These are phyloP conservation scores for Eremomyces bilateralis DNA, from an alignment of 495 filamentous ascomycete species.

Conservation along the genomic window DNA sequence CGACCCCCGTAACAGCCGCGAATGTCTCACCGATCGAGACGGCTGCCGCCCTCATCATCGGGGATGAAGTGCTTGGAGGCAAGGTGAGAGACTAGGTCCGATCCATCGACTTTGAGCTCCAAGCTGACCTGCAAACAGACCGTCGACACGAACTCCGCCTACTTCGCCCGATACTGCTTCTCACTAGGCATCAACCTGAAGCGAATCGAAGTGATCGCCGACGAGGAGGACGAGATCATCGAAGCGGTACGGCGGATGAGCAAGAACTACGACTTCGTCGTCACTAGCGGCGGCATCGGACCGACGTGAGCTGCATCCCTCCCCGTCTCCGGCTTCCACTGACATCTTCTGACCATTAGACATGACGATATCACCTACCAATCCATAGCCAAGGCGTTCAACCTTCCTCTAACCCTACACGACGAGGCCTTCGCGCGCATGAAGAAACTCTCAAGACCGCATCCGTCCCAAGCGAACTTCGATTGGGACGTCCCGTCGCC, in stretches of 20 bases:
- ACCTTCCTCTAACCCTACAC: slow-evolving; percentile 53
- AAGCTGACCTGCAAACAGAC: slow-evolving; percentile 33
- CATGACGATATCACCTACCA: slow-evolving; percentile 97
- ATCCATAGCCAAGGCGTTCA: slow-evolving; percentile 80
- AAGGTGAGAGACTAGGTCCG: slow-evolving; percentile 36
- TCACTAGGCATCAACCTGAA: slow-evolving; percentile 71
- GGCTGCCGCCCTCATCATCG: slow-evolving; percentile 86
- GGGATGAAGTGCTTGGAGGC: slow-evolving; percentile 89
- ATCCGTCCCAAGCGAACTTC: slow-evolving; percentile 51
- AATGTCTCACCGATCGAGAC: slow-evolving; percentile 70
- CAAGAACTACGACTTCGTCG: slow-evolving; percentile 72
- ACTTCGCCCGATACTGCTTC: slow-evolving; percentile 86
- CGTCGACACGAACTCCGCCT: slow-evolving; percentile 84
- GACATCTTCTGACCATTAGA: too few species aligned
- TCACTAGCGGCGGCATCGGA: slow-evolving; percentile 85
- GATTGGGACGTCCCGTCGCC: slow-evolving; percentile 69
- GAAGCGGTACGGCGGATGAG: slow-evolving; percentile 76
- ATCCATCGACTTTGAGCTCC: slow-evolving; percentile 13
- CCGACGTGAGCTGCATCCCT: slow-evolving; percentile 81
- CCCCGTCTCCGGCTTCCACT: too few species aligned
- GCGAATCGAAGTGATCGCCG: slow-evolving; percentile 76
- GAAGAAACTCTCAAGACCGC: slow-evolving; percentile 54
- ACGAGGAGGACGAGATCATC: slow-evolving; percentile 76
- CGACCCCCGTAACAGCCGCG: too few species aligned
- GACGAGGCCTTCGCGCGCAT: slow-evolving; percentile 53